These are phyloP conservation scores for Zygotorulaspora chibaensis DNA, from an alignment of 805 yeast species.

Conservation along the genomic window DNA sequence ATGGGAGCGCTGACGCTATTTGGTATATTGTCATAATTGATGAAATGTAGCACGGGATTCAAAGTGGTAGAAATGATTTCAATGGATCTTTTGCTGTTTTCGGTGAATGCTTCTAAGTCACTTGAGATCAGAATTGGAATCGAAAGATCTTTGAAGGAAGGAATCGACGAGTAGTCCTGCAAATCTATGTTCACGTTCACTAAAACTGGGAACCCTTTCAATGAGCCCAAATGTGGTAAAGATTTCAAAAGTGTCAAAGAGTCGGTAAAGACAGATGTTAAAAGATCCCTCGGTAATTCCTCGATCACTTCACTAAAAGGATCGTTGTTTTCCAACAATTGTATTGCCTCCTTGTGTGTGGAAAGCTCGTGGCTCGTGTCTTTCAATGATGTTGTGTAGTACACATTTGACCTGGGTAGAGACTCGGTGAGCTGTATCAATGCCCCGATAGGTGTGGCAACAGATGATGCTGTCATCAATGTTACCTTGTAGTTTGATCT, in stretches of 20 bases:
- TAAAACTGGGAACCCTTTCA: conserved; percentile 44
- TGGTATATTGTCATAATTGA: conserved; percentile 22
- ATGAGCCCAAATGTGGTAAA: conserved; percentile 51
- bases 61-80: conserved; percentile 46
- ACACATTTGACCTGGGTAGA: conserved; percentile 12
- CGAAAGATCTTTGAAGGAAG: conserved; percentile 70
- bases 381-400: conserved; percentile 23
- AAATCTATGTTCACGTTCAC: conserved; percentile 55
- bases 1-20: conserved; percentile 16
- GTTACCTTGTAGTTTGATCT: background rate
- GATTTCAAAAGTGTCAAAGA: conserved; percentile 52
- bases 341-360: conserved; percentile 14
- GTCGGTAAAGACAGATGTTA: conserved; percentile 48
- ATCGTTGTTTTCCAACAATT: conserved; percentile 28
- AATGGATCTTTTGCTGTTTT: conserved; percentile 55
- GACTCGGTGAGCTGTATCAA: conserved; percentile 16
- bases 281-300: conserved; percentile 16
- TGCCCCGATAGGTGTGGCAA: conserved; percentile 10
- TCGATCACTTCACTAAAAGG: conserved; percentile 29
- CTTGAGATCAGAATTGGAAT: conserved; percentile 66
- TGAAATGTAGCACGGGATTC: conserved; percentile 71
- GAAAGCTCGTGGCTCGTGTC: conserved; percentile 14
- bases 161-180: conserved; percentile 62
- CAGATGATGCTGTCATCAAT: conserved; percentile 10
- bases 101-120: conserved; percentile 47